Percentiles rank a stretch among this genome's conserved stretches.
These are phyloP conservation scores for Hsuehochloa calcarea DNA, from an alignment of 176 grass and related monocot genomes.

Conservation along the genomic window DNA sequence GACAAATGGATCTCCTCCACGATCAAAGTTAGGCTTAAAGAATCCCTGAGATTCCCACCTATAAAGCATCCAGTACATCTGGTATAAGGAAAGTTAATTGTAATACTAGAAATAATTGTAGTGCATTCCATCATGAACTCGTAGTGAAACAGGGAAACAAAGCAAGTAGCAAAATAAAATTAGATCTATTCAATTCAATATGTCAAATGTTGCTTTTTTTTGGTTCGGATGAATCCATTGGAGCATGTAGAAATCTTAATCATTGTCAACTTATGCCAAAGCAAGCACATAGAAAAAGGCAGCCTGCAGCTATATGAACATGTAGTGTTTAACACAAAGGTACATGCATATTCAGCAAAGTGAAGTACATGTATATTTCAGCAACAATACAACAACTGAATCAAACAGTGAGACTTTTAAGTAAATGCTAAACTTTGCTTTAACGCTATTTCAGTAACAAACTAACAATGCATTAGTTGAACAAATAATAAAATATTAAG, in stretches of 20 bases:
- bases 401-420: not conserved
- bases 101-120: not conserved
- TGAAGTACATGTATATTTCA: too few relatives aligned
- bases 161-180: not conserved
- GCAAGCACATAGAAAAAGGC: not conserved
- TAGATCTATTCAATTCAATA: not conserved
- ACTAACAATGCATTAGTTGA: not conserved
- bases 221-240: not conserved
- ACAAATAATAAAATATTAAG: not conserved
- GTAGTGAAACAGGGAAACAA: not conserved
- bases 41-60: constrained; percentile 98
- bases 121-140: not conserved
- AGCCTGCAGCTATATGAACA: not conserved
- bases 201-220: not conserved
- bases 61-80: constrained; percentile 17
- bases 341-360: not conserved
- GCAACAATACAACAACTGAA: too few relatives aligned
- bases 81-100: constrained; percentile 10
- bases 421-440: not conserved
- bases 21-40: constrained; percentile 85
- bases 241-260: not conserved
- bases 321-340: not conserved
- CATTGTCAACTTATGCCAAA: not conserved
- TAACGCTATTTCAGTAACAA: not conserved
- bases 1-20: constrained; percentile 80